Percentiles rank a stretch among this genome's conserved stretches.
These are phyloP conservation scores for Apiospora pterosperma DNA, from an alignment of 2,329 filamentous ascomycete species.

Conservation along the genomic window DNA sequence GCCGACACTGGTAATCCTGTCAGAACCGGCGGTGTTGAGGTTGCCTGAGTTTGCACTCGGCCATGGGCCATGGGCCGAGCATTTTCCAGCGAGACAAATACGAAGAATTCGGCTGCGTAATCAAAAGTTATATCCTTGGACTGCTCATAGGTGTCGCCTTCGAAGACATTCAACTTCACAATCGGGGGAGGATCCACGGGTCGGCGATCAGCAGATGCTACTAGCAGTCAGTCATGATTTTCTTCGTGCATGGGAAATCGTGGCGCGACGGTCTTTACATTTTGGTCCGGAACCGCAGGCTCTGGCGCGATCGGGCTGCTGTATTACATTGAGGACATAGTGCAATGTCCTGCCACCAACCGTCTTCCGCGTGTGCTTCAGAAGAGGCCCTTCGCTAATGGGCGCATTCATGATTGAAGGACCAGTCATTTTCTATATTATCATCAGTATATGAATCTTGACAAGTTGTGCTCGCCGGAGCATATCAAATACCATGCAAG, in stretches of 20 bases:
- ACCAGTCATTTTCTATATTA: not conserved
- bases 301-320: slow-evolving; percentile 90
- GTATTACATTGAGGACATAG: slow-evolving; percentile 82
- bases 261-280: slow-evolving; percentile 55
- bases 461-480: not conserved
- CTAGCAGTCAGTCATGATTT: slow-evolving; percentile 7
- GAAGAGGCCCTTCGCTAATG: slow-evolving; percentile 4
- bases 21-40: slow-evolving; percentile 75
- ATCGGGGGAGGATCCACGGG: slow-evolving; percentile 94
- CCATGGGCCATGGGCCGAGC: slow-evolving; percentile 80
- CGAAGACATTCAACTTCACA: slow-evolving; percentile 82
- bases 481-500: not conserved
- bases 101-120: slow-evolving; percentile 97
- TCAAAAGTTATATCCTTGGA: slow-evolving; percentile 77
- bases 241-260: slow-evolving; percentile 12
- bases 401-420: not conserved
- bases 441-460: not conserved
- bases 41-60: slow-evolving; percentile 64
- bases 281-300: slow-evolving; percentile 95
- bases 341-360: slow-evolving; percentile 69
- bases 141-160: slow-evolving; percentile 60
- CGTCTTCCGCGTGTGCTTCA: not conserved
- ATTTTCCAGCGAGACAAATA: slow-evolving; percentile 87
- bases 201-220: slow-evolving; percentile 81
- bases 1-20: slow-evolving; percentile 94